Percentiles rank a stretch among this genome's conserved stretches.
Conservation (phyloP, 106 monocot species). For the Dioscorea alata region DNA sequence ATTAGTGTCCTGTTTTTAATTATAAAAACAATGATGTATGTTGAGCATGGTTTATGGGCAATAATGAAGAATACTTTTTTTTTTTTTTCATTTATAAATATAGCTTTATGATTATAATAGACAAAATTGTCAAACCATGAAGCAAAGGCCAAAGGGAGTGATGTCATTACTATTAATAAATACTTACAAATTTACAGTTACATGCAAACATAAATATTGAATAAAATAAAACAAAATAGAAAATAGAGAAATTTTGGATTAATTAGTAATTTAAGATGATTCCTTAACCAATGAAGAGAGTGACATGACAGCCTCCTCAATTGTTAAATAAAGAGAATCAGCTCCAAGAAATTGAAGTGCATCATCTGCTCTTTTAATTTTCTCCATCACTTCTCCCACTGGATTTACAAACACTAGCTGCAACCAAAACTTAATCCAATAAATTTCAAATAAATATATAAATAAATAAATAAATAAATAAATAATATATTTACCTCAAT, state of each 20-base stretch:
- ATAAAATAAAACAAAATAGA: too few relatives aligned
- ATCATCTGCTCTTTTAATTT: slow-evolving; percentile 54
- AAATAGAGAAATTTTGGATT: not conserved
- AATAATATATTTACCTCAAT: slow-evolving; percentile 32
- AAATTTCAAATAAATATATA: not conserved
- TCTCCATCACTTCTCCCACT: slow-evolving; percentile 67
- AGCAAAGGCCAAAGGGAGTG: too few relatives aligned
- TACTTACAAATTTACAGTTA: too few relatives aligned
- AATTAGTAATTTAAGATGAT: not conserved
- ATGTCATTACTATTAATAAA: too few relatives aligned
- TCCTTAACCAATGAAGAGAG: slow-evolving; percentile 31
- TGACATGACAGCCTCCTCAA: slow-evolving; percentile 40
- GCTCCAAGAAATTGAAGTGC: slow-evolving; percentile 25
- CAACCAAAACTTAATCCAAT: not conserved
- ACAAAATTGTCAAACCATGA: too few relatives aligned
- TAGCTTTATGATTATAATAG: too few relatives aligned
- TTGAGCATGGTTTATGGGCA: too few relatives aligned
- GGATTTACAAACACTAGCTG: slow-evolving; percentile 61
- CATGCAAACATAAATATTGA: too few relatives aligned
- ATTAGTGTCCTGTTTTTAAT: too few relatives aligned
- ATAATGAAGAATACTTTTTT: too few relatives aligned
- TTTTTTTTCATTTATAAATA: too few relatives aligned
- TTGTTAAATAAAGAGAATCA: slow-evolving; percentile 52
- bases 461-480: not conserved
- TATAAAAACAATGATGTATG: too few relatives aligned